These are phyloP conservation scores for Dendrobium chrysotoxum DNA, from an alignment of 106 monocot genomes.

Conservation along the genomic window DNA sequence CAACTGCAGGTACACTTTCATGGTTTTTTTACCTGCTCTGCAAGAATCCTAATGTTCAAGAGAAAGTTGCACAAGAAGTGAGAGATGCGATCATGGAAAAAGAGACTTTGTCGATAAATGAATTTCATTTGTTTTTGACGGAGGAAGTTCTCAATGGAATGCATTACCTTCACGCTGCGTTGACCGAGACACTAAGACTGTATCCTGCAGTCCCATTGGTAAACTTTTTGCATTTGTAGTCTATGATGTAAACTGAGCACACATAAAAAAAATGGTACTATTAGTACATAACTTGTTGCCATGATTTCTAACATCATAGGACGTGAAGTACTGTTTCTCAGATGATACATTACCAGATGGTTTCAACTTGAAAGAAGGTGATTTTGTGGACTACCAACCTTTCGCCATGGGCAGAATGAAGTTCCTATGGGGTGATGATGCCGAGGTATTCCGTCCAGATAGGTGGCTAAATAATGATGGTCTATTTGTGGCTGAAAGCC, in stretches of 20 bases:
- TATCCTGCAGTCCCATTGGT: conserved; percentile 66
- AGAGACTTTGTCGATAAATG: background rate
- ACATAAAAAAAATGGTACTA: too few species aligned
- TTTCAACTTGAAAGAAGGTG: conserved; percentile 35
- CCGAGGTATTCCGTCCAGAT: conserved; percentile 48
- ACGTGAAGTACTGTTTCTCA: conserved; percentile 42
- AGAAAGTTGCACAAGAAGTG: conserved; percentile 41
- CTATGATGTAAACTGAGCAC: too few species aligned
- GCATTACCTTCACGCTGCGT: conserved; percentile 64
- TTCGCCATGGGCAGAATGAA: conserved; percentile 67
- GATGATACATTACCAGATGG: conserved; percentile 55
- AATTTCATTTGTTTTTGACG: conserved; percentile 25
- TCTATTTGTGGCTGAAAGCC: conserved; percentile 40
- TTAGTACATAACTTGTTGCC: too few species aligned
- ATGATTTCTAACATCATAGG: conserved; percentile 13
- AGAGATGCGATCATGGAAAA: conserved; percentile 14
- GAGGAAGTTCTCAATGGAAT: conserved; percentile 43
- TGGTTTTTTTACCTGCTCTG: conserved; percentile 63
- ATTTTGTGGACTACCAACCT: conserved; percentile 39
- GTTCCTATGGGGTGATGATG: conserved; percentile 58
- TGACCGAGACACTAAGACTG: conserved; percentile 60
- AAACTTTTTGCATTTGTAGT: background rate
- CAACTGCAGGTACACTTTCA: conserved; percentile 54
- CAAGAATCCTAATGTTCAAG: conserved; percentile 43
- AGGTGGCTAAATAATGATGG: conserved; percentile 49